Evolutionary conservation across 2,329 filamentous ascomycete genomes (phyloP).

Genomic region (Calonectria leucothoes): DNA sequence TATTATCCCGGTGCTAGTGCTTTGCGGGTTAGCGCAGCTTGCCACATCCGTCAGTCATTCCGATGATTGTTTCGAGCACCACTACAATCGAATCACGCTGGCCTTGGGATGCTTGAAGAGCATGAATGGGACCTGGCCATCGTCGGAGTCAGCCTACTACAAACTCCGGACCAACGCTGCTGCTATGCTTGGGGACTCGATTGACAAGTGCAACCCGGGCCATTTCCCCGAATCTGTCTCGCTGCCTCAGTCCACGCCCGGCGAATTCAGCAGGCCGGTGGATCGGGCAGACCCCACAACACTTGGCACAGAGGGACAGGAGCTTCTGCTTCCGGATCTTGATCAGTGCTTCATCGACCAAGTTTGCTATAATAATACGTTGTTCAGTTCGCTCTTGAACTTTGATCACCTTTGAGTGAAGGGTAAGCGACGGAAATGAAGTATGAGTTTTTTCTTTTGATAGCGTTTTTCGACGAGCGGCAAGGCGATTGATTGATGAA

Average conservation of each 20-base stretch:
- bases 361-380: neutral
- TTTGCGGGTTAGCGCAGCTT: neutral
- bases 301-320: neutral
- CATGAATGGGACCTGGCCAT: neutral
- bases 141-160: neutral
- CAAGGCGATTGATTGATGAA: neutral
- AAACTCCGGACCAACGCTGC: neutral
- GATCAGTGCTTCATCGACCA: neutral
- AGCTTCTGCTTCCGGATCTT: neutral
- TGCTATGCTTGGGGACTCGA: neutral
- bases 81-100: neutral
- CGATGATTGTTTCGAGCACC: neutral
- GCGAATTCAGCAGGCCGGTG: neutral
- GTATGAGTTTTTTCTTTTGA: neutral
- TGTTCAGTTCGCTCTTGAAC: neutral
- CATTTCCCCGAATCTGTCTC: neutral
- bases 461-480: neutral
- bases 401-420: neutral
- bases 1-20: neutral
- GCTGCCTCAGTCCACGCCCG: neutral
- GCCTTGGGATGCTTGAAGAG: neutral
- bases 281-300: neutral
- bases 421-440: neutral
- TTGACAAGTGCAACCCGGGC: neutral
- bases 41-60: neutral